phyloP scores from a whole-genome alignment of 2,329 filamentous ascomycete species.

The Madurella fahalii region DNA sequence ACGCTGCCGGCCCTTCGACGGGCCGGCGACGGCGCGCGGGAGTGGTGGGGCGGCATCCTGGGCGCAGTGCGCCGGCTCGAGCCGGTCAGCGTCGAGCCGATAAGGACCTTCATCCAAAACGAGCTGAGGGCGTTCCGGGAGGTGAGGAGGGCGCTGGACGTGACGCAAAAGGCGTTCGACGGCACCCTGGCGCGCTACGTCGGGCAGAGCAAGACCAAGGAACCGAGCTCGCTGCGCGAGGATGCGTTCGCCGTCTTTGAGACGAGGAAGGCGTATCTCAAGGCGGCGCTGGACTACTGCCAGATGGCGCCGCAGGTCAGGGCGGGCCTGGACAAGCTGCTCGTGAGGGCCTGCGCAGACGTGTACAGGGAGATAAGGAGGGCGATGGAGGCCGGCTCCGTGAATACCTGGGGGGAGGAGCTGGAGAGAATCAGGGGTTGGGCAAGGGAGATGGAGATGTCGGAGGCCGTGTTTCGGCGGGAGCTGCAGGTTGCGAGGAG shows the following conservation, averaged over 20 bases:
- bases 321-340: slow-evolving; percentile 75
- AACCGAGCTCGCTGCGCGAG: slow-evolving; percentile 83
- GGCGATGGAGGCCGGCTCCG: slow-evolving; percentile 61
- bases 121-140: slow-evolving; percentile 88
- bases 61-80: slow-evolving; percentile 75
- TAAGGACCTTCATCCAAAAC: slow-evolving; percentile 69
- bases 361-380: slow-evolving; percentile 82
- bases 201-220: slow-evolving; percentile 85
- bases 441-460: slow-evolving; percentile 88
- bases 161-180: slow-evolving; percentile 81
- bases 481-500: slow-evolving; percentile 76
- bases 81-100: slow-evolving; percentile 71
- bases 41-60: slow-evolving; percentile 79
- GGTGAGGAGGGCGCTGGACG: slow-evolving; percentile 68
- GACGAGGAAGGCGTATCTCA: slow-evolving; percentile 83
- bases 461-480: slow-evolving; percentile 76
- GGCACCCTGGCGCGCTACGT: slow-evolving; percentile 76
- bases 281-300: slow-evolving; percentile 90
- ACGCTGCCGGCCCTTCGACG: slow-evolving; percentile 81
- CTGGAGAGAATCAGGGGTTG: slow-evolving; percentile 91
- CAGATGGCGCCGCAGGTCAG: slow-evolving; percentile 82
- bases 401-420: slow-evolving; percentile 67
- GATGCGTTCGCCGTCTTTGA: slow-evolving; percentile 96
- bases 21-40: slow-evolving; percentile 78
- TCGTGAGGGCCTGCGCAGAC: slow-evolving; percentile 80